Evolutionary conservation across 768 basidiomycete species (phyloP).

Genomic region (Arthromyces matolae): DNA sequence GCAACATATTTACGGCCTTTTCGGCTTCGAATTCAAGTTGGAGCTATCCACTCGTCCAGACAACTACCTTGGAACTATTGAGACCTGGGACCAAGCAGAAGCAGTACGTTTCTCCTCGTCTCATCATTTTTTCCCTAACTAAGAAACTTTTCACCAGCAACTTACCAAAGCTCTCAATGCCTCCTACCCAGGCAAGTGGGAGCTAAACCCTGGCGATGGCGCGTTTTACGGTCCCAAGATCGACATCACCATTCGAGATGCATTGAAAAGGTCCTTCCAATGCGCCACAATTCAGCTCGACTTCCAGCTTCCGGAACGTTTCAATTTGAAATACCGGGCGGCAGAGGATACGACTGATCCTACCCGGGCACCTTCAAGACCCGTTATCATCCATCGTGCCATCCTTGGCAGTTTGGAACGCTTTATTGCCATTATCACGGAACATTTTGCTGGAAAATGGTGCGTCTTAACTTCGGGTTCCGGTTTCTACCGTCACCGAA

Average conservation of each 20-base stretch:
- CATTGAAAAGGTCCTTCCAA: conserved; percentile 90
- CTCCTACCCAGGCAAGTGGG: conserved; percentile 86
- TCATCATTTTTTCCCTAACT: conserved; percentile 5
- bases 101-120: too few relatives aligned
- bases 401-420: conserved; percentile 92
- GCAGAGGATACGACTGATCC: conserved; percentile 63
- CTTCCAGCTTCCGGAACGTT: conserved; percentile 96
- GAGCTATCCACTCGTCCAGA: conserved; percentile 96
- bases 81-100: conserved; percentile 91
- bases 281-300: conserved; percentile 99
- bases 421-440: conserved; percentile 95
- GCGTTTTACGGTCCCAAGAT: conserved; percentile 99
- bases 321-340: conserved; percentile 89
- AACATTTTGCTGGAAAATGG: conserved; percentile 98
- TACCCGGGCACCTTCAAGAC: conserved; percentile 59
- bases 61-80: conserved; percentile 84
- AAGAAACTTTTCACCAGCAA: conserved; percentile 49
- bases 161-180: conserved; percentile 79
- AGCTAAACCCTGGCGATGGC: conserved; percentile 91
- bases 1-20: conserved; percentile 87
- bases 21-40: conserved; percentile 92
- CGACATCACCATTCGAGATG: conserved; percentile 94
- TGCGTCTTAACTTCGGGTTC: conserved; percentile 40
- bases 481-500: not conserved
- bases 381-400: conserved; percentile 98